phyloP scores from a whole-genome alignment of 1,284 basidiomycete genomes.

The Cryptococcus sp. region DNA sequence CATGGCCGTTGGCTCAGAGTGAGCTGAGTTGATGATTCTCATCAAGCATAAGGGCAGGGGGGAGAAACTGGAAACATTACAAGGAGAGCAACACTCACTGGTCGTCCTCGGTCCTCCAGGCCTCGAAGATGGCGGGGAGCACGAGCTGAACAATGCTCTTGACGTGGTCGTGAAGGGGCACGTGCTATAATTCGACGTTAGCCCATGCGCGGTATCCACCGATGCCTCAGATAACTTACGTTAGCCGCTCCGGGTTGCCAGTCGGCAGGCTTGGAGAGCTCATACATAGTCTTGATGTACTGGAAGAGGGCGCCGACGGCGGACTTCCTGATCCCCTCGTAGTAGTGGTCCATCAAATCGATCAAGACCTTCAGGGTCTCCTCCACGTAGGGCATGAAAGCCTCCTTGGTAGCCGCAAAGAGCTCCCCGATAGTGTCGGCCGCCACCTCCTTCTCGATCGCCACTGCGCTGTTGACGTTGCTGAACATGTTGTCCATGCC shows the following conservation, averaged over 20 bases:
- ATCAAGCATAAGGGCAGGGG: conserved; percentile 52
- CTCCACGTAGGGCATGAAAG: conserved; percentile 80
- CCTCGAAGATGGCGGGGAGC: conserved; percentile 73
- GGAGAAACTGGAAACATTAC: background rate
- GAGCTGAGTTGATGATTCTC: conserved; percentile 75
- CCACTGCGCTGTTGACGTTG: conserved; percentile 87
- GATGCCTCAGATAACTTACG: conserved; percentile 50
- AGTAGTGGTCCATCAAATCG: conserved; percentile 84
- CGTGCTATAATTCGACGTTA: conserved; percentile 16
- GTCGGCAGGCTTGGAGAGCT: conserved; percentile 73
- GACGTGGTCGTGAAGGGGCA: conserved; percentile 70
- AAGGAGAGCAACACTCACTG: conserved; percentile 71
- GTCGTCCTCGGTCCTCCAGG: conserved; percentile 95
- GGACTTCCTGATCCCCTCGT: conserved; percentile 96
- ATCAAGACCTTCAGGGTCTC: conserved; percentile 74
- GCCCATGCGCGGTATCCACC: background rate
- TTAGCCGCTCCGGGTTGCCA: conserved; percentile 73
- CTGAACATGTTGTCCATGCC: conserved; percentile 66
- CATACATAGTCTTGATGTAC: conserved; percentile 88
- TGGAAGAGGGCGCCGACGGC: conserved; percentile 85
- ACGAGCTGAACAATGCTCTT: conserved; percentile 76
- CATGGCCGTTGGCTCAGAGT: conserved; percentile 68
- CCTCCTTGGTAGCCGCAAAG: conserved; percentile 74
- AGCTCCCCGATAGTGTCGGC: conserved; percentile 93
- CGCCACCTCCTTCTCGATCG: conserved; percentile 99